These are phyloP conservation scores for Uronychia setigera DNA, from an alignment of 73 alveolate species.

Conservation along the genomic window DNA sequence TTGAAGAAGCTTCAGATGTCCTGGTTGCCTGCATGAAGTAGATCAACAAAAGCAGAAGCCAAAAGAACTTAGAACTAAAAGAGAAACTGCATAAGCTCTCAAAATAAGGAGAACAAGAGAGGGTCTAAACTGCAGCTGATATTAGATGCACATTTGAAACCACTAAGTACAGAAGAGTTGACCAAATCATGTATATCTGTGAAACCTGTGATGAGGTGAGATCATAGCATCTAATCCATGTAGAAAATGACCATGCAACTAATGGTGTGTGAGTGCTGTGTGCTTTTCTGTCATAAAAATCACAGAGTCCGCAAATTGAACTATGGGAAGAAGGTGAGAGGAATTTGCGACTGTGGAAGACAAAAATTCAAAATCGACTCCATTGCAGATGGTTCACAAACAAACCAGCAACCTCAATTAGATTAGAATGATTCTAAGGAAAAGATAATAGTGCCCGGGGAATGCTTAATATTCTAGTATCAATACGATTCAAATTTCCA, in stretches of 20 bases:
- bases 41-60: neutral
- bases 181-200: slow-evolving; percentile 2
- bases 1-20: neutral
- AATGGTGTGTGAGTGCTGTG: slow-evolving; percentile 10
- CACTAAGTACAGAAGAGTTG: neutral
- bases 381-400: neutral
- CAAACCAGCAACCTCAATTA: neutral
- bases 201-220: slow-evolving; percentile 1
- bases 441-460: neutral
- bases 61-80: too few relatives aligned
- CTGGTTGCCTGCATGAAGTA: neutral
- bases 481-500: neutral
- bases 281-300: slow-evolving; percentile 19
- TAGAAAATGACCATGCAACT: neutral
- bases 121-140: neutral
- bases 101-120: too few relatives aligned
- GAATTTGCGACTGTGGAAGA: slow-evolving; percentile 26
- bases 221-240: neutral
- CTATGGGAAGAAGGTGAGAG: neutral
- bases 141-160: slow-evolving; percentile 11
- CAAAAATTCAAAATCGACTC: neutral
- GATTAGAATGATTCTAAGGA: neutral
- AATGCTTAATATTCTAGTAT: neutral
- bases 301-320: slow-evolving; percentile 1
- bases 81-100: too few relatives aligned